Evolutionary conservation across 352 stramenopile species (phyloP).

Genomic region (Pythium guiyangense): DNA sequence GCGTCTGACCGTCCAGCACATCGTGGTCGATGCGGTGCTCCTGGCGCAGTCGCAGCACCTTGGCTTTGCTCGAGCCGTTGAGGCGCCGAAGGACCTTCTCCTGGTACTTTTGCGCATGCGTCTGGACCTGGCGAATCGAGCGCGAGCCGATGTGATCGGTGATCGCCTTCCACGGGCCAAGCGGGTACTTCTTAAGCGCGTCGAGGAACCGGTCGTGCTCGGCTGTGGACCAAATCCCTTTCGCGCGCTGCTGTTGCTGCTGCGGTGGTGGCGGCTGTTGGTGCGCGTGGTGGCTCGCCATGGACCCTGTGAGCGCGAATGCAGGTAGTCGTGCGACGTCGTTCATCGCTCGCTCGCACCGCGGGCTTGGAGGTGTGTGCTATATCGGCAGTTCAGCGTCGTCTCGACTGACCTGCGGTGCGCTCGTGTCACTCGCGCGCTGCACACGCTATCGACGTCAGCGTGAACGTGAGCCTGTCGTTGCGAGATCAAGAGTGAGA

Average conservation of each 20-base stretch:
- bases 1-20: constrained; percentile 9
- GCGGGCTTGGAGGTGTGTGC: not conserved
- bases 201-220: constrained; percentile 17
- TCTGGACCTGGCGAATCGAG: constrained; percentile 15
- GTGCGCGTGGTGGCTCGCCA: not conserved
- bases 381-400: not conserved
- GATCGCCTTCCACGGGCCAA: constrained; percentile 15
- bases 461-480: not conserved
- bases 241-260: constrained; percentile 6
- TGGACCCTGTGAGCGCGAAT: constrained; percentile 1
- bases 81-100: constrained; percentile 13
- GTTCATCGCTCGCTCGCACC: constrained; percentile 6
- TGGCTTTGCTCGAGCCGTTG: constrained; percentile 8
- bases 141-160: constrained; percentile 9
- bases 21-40: constrained; percentile 18
- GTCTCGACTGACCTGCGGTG: not conserved
- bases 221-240: constrained; percentile 13
- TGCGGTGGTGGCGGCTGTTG: not conserved
- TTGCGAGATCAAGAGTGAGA: no score
- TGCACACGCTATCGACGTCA: no score
- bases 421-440: no score
- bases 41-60: constrained; percentile 12
- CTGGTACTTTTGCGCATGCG: constrained; percentile 18
- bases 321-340: constrained; percentile 3
- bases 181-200: constrained; percentile 14